A percentile compares a stretch with the other conserved stretches of the same genome.
Evolutionary conservation across 768 basidiomycete species (phyloP).

Genomic region (Boletus barrowsii): DNA sequence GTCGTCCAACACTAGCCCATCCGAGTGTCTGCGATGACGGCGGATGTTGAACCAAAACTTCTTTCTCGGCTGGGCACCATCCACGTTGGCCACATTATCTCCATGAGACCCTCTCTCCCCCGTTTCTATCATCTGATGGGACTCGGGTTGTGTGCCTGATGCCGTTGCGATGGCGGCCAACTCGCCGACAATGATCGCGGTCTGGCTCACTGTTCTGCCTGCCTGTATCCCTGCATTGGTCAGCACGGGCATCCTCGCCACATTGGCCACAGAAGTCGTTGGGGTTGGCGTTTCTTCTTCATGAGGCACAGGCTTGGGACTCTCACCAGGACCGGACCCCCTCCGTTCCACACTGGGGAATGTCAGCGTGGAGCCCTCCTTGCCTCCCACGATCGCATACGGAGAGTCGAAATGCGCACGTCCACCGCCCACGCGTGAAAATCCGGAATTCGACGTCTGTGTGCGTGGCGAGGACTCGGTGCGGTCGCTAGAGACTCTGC

Average conservation of each 20-base stretch:
- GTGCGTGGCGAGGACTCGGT: conserved; percentile 27
- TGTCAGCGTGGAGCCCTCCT: conserved; percentile 55
- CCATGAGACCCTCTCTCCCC: conserved; percentile 17
- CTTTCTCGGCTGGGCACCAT: conserved; percentile 52
- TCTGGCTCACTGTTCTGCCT: conserved; percentile 79
- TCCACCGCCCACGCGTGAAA: conserved; percentile 85
- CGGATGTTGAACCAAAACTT: conserved; percentile 69
- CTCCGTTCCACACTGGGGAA: conserved; percentile 61
- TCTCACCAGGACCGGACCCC: conserved; percentile 24
- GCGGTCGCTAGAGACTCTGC: conserved; percentile 23
- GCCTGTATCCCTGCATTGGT: conserved; percentile 41
- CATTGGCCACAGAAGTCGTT: conserved; percentile 47
- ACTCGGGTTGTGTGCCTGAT: conserved; percentile 18
- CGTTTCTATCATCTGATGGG: conserved; percentile 19
- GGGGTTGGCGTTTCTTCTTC: conserved; percentile 44
- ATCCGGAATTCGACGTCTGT: conserved; percentile 52
- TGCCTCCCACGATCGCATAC: conserved; percentile 62
- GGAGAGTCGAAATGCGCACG: conserved; percentile 82
- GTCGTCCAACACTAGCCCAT: conserved; percentile 40
- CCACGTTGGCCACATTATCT: conserved; percentile 33
- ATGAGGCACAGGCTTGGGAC: conserved; percentile 21
- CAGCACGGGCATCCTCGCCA: conserved; percentile 40
- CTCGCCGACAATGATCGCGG: conserved; percentile 76
- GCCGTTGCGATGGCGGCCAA: conserved; percentile 24
- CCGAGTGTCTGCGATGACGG: conserved; percentile 58